These are phyloP conservation scores for Gossypium aridum DNA, from an alignment of 441 rosid genomes.

Conservation along the genomic window DNA sequence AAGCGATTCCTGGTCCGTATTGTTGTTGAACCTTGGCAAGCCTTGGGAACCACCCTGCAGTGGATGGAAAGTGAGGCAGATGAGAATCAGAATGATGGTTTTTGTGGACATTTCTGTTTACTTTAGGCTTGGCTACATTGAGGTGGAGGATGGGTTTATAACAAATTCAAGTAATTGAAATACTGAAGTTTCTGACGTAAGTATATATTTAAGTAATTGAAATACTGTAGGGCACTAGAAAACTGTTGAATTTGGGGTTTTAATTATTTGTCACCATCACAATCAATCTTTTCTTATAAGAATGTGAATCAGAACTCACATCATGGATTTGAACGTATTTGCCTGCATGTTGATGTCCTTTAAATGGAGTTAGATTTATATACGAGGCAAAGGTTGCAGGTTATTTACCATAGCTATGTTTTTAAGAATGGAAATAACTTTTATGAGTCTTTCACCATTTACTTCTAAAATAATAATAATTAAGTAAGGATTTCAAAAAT, in stretches of 20 bases:
- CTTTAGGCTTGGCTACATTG: background rate
- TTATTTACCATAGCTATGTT: no score
- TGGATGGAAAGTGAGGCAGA: background rate
- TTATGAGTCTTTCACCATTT: no score
- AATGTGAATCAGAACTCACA: no score
- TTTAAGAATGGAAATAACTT: no score
- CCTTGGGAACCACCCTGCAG: background rate
- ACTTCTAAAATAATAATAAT: no score
- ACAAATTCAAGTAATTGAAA: background rate
- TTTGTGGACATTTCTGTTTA: background rate
- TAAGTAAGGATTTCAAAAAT: no score
- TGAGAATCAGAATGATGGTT: slow-evolving; percentile 3
- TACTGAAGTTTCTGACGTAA: background rate
- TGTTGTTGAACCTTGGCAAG: slow-evolving; percentile 2
- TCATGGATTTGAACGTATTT: no score
- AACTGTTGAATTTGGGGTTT: background rate
- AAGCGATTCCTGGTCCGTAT: slow-evolving; percentile 4
- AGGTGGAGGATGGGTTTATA: background rate
- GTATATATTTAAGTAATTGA: background rate
- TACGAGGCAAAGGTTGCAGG: no score
- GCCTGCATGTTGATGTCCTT: no score
- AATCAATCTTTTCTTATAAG: no score
- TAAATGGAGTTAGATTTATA: no score
- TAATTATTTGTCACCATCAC: background rate
- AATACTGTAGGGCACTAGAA: background rate